These are phyloP conservation scores for Grigorovia transvaalensis DNA, from an alignment of 805 yeast species.

Conservation along the genomic window DNA sequence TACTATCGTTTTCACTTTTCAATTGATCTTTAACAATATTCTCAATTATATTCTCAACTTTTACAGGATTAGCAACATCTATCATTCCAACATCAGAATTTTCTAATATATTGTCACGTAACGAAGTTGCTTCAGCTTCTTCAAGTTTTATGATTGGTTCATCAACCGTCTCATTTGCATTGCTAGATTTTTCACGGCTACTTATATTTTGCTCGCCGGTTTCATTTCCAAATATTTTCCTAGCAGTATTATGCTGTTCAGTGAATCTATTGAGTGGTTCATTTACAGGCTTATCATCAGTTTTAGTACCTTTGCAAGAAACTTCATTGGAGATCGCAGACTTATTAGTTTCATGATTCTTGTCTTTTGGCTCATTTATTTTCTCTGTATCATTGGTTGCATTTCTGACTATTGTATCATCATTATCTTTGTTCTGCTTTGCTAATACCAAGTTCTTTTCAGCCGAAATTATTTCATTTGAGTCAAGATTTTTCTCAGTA, in stretches of 20 bases:
- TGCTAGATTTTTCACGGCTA: not conserved
- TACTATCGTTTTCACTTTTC: conserved; percentile 7
- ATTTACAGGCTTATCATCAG: not conserved
- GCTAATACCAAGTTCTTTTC: no score
- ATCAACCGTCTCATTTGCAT: not conserved
- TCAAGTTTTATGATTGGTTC: not conserved
- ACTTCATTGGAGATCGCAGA: no score
- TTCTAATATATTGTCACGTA: not conserved
- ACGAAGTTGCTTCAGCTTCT: not conserved
- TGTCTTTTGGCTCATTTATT: no score
- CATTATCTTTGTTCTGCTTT: no score
- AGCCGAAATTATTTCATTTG: not conserved
- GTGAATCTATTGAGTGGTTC: not conserved
- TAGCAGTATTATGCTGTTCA: not conserved
- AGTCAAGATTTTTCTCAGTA: not conserved
- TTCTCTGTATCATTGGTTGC: no score
- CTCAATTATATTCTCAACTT: conserved; percentile 14
- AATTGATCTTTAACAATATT: conserved; percentile 16
- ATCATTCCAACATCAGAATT: not conserved
- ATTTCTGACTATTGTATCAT: no score
- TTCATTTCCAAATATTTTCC: not conserved
- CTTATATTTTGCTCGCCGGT: not conserved
- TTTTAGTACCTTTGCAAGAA: no score
- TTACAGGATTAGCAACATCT: not conserved
- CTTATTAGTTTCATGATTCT: no score